A percentile compares a stretch with the other conserved stretches of the same genome.
phyloP scores from a whole-genome alignment of 1,139 yeast species.

The Suhomyces wounanorum region DNA sequence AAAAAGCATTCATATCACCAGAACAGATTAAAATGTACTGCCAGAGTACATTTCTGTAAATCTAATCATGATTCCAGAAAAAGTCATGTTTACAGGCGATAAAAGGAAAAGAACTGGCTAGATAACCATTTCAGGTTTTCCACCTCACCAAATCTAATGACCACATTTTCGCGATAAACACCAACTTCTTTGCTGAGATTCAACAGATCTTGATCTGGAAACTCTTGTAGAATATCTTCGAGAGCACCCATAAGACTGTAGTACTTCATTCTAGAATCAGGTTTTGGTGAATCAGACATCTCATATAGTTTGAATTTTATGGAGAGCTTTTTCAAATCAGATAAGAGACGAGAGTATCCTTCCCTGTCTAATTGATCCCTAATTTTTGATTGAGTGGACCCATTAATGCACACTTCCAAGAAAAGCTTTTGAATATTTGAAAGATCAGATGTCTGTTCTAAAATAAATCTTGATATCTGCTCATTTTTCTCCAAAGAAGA shows the following conservation, averaged over 20 bases:
- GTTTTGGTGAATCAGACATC: conserved; percentile 17
- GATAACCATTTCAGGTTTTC: conserved; percentile 11
- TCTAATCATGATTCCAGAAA: neutral
- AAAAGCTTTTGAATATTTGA: conserved; percentile 31
- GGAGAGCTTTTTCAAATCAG: conserved; percentile 34
- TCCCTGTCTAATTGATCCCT: conserved; percentile 12
- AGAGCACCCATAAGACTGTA: conserved; percentile 18
- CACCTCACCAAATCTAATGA: conserved; percentile 18
- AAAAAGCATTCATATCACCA: no score
- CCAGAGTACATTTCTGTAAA: neutral
- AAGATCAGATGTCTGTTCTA: conserved; percentile 18
- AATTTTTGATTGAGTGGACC: conserved; percentile 18
- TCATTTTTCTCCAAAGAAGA: conserved; percentile 25
- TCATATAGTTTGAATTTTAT: conserved; percentile 31
- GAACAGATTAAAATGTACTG: neutral
- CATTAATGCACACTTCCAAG: conserved; percentile 24
- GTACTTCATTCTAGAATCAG: conserved; percentile 20
- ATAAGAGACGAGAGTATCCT: conserved; percentile 22
- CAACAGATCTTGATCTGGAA: neutral
- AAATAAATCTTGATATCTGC: conserved; percentile 21
- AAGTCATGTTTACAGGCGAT: neutral
- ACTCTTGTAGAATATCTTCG: conserved; percentile 3
- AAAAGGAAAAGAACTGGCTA: conserved; percentile 9
- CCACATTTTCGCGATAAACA: conserved; percentile 18
- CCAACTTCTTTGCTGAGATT: conserved; percentile 15